Percentiles rank a stretch among this genome's conserved stretches.
Conservation (phyloP, 345 rosid genomes). For the Geranium rotundifolium region DNA sequence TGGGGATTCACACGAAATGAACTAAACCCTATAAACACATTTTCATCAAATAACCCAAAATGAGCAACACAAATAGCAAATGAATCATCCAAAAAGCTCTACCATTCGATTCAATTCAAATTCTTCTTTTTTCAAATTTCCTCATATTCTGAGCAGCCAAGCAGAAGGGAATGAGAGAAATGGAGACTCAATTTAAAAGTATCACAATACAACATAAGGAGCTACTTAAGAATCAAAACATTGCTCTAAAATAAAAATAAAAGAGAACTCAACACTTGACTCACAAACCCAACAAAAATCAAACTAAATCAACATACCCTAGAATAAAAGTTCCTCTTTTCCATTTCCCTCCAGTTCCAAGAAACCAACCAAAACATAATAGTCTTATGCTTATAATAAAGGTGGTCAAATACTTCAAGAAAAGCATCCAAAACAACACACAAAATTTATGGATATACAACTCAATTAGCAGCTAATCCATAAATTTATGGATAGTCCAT, state of each 20-base stretch:
- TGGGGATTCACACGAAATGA: no score
- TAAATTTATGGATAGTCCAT: constrained; percentile 23
- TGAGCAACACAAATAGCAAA: no score
- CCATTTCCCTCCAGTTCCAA: not conserved
- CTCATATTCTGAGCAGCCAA: not conserved
- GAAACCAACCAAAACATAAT: not conserved
- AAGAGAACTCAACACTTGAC: no score
- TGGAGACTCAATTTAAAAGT: no score
- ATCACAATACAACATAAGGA: no score
- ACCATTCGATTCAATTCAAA: no score
- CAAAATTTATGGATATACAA: constrained; percentile 25
- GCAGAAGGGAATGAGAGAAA: no score
- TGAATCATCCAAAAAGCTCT: no score
- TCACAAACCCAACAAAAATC: no score
- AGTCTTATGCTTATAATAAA: not conserved
- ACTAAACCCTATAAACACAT: no score
- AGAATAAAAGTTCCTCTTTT: not conserved
- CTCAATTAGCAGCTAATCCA: constrained; percentile 22
- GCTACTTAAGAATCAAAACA: not conserved
- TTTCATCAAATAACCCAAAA: no score
- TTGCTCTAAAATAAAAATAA: not conserved
- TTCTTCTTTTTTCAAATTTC: not conserved
- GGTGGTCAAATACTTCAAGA: not conserved
- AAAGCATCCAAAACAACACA: constrained; percentile 13
- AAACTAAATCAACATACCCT: not conserved